Percentiles rank a stretch among this genome's conserved stretches.
These are phyloP conservation scores for Parafenestella ontariensis DNA, from an alignment of 2,329 filamentous ascomycete genomes.

Conservation along the genomic window DNA sequence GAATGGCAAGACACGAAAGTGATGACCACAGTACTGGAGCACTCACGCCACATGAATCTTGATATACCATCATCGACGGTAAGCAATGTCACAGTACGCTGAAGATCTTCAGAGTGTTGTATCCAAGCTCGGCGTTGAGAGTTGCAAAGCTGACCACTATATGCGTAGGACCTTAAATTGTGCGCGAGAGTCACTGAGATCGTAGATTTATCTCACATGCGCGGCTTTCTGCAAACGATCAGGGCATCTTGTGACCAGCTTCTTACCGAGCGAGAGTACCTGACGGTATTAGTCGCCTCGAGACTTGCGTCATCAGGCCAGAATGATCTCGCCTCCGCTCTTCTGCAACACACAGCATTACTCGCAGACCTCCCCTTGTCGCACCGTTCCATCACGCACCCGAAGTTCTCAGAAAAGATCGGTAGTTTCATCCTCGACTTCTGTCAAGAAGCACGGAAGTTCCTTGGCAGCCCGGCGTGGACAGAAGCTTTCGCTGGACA, in stretches of 20 bases:
- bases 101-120: neutral
- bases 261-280: conserved; percentile 45
- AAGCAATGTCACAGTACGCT: conserved; percentile 8
- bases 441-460: conserved; percentile 41
- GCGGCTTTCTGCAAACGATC: conserved; percentile 28
- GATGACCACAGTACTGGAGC: conserved; percentile 30
- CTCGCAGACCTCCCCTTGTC: conserved; percentile 52
- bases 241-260: conserved; percentile 22
- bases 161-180: neutral
- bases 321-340: conserved; percentile 43
- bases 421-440: conserved; percentile 48
- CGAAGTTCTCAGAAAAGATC: conserved; percentile 42
- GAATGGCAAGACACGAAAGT: conserved; percentile 71
- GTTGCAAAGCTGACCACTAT: neutral
- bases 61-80: conserved; percentile 20
- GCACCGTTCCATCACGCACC: conserved; percentile 44
- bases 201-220: conserved; percentile 23
- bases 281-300: conserved; percentile 41
- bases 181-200: conserved; percentile 12
- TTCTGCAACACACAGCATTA: conserved; percentile 54
- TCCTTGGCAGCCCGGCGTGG: conserved; percentile 51
- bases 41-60: conserved; percentile 25
- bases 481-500: conserved; percentile 29
- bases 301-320: conserved; percentile 41
- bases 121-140: neutral